phyloP scores from a whole-genome alignment of 2,329 filamentous ascomycete genomes.

The Penicillium sp. region DNA sequence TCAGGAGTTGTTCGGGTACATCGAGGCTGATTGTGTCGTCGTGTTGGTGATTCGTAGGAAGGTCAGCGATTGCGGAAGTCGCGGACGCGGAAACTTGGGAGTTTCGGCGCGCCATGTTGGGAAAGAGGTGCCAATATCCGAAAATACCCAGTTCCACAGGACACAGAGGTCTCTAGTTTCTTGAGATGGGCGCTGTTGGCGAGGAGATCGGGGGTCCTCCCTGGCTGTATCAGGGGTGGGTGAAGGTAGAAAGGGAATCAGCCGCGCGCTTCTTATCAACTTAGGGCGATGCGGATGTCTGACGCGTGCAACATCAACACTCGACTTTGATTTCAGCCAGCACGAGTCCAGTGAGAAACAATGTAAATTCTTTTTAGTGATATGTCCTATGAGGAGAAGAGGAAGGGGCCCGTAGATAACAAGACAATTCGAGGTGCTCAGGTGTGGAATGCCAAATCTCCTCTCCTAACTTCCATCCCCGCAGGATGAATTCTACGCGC shows the following conservation, averaged over 20 bases:
- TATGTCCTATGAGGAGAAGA: constrained; percentile 12
- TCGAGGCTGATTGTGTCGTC: constrained; percentile 41
- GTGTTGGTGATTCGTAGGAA: constrained; percentile 32
- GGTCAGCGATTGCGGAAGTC: constrained; percentile 35
- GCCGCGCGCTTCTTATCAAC: constrained; percentile 35
- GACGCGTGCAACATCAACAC: constrained; percentile 34
- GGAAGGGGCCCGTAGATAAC: constrained; percentile 12
- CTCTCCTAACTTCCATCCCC: constrained; percentile 16
- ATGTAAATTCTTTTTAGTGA: not conserved
- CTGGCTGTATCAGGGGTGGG: constrained; percentile 33
- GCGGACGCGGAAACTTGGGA: constrained; percentile 37
- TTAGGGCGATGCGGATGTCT: constrained; percentile 30
- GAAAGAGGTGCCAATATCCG: constrained; percentile 6
- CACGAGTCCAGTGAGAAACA: not conserved
- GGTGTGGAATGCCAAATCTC: constrained; percentile 26
- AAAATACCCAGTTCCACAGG: constrained; percentile 19
- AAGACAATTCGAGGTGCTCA: constrained; percentile 7
- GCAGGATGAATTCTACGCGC: constrained; percentile 19
- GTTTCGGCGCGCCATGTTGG: constrained; percentile 38
- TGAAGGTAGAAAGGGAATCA: constrained; percentile 30
- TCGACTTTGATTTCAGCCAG: not conserved
- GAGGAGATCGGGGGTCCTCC: constrained; percentile 22
- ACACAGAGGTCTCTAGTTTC: constrained; percentile 14
- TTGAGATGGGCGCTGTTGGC: constrained; percentile 20
- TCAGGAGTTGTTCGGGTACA: constrained; percentile 46